Base-by-base conservation (phyloP, 352 stramenopile genomes). In the Bremia lactucae region DNA sequence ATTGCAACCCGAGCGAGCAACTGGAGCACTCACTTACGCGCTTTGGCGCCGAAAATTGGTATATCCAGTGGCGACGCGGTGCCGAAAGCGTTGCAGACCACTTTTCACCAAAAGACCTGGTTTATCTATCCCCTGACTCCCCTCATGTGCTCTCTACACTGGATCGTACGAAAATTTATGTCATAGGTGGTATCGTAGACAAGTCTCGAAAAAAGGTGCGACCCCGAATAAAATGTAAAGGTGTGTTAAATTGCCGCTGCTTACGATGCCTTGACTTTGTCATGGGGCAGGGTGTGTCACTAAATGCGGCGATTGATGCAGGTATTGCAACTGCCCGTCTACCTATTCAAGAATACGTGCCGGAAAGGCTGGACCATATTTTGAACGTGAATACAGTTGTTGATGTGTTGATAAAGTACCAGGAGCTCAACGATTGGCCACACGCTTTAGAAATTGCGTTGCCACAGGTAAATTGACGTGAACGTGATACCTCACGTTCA, bases 181-280 rank as follows among this genome's bases (percentile, higher is more conserved):
- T 89, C 29, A 86, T 89, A 35, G 77, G 76, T 6, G 73, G 77
- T 42, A 87, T 89, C 38, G 73, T 89, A 16, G 77, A 89, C 55
- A 83, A 83, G 47, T 84, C 72, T 1, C 59, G 73, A 6, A 80
- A 81, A 36, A 87, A 87, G 40, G 64, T 74, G 3, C 29, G 39
- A 28, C 28, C 10, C 26, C 31, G 41, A 19, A 34, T 2, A 29
- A 3, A 18, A 14, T 41, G n/a, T 15, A 3, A 31, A 11, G 14
- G 10, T 8, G 4, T 20, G 31, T 1, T 6, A 33, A 13, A 33
- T 5, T 15, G 11, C n/a, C 4, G 11, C 15, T 33, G n/a, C 15
- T 31, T 15, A 31, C 22, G 24, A 28, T 18, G 36, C n/a, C n/a
- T n/a, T n/a, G 7, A 45, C 10, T 24, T 9, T 48, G 10, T 25